A percentile compares a stretch with the other conserved stretches of the same genome.
Evolutionary conservation across 805 yeast species (phyloP).

Genomic region (Candida gorgasii): DNA sequence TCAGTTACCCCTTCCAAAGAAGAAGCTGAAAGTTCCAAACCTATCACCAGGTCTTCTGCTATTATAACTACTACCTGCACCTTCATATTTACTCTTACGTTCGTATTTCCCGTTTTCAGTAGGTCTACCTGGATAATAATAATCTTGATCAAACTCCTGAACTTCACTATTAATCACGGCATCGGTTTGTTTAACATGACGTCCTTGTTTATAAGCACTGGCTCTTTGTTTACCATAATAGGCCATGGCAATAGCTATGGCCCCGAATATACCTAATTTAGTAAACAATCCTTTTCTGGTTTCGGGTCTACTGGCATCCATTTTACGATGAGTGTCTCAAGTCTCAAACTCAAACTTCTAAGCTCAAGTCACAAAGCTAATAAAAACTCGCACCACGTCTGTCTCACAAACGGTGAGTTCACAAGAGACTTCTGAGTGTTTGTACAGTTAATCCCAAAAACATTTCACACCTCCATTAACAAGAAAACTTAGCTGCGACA

Average conservation of each 20-base stretch:
- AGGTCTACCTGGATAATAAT: constrained; percentile 52
- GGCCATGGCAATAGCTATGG: constrained; percentile 31
- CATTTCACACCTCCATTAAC: constrained; percentile 10
- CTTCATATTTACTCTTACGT: constrained; percentile 67
- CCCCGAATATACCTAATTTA: constrained; percentile 34
- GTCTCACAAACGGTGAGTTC: background rate
- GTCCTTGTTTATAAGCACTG: constrained; percentile 31
- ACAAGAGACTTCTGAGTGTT: too few relatives aligned
- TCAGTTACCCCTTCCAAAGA: constrained; percentile 19
- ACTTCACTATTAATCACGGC: constrained; percentile 31
- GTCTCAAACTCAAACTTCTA: too few relatives aligned
- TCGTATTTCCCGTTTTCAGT: constrained; percentile 29
- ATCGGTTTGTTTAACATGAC: constrained; percentile 38
- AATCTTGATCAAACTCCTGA: constrained; percentile 28
- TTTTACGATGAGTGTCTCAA: background rate
- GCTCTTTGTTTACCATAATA: constrained; percentile 39
- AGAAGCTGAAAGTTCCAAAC: constrained; percentile 31
- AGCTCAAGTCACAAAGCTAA: too few relatives aligned
- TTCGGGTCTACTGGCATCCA: constrained; percentile 23
- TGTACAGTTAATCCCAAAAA: constrained; percentile 8
- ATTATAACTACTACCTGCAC: constrained; percentile 60
- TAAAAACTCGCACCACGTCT: background rate
- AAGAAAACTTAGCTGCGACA: constrained; percentile 9
- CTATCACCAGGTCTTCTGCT: constrained; percentile 61
- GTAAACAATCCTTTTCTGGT: constrained; percentile 36